Percentiles rank a stretch among this genome's conserved stretches.
Conservation (phyloP, 2,329 filamentous ascomycete species). For the Cytospora piceae region DNA sequence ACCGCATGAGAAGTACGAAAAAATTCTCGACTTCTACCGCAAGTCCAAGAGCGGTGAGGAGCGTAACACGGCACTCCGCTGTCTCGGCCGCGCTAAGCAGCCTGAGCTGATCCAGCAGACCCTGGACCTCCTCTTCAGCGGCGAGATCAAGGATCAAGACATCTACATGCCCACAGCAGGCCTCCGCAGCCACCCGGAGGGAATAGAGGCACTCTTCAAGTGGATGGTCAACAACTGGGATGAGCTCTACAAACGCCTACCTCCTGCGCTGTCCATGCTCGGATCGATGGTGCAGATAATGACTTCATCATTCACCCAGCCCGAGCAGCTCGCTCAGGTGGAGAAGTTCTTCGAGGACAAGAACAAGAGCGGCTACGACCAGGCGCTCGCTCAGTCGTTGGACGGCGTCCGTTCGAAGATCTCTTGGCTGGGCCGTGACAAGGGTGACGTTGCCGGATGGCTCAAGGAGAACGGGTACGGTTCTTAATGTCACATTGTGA, state of each 20-base stretch:
- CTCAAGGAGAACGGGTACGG: slow-evolving; percentile 42
- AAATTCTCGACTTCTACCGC: slow-evolving; percentile 74
- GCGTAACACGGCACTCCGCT: slow-evolving; percentile 87
- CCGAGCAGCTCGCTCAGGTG: slow-evolving; percentile 75
- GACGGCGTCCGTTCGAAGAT: slow-evolving; percentile 86
- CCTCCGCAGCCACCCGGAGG: slow-evolving; percentile 75
- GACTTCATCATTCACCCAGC: slow-evolving; percentile 77
- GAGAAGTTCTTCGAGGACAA: slow-evolving; percentile 80
- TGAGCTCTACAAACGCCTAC: slow-evolving; percentile 77
- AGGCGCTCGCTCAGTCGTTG: slow-evolving; percentile 85
- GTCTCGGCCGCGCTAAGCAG: slow-evolving; percentile 76
- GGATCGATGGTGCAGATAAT: slow-evolving; percentile 82
- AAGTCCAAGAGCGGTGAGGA: slow-evolving; percentile 79
- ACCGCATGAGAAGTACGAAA: slow-evolving; percentile 64
- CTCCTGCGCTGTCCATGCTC: slow-evolving; percentile 84
- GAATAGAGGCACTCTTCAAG: slow-evolving; percentile 77
- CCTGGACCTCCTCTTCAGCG: slow-evolving; percentile 72
- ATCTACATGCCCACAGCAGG: slow-evolving; percentile 86
- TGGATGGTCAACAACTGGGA: slow-evolving; percentile 93
- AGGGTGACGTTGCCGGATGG: slow-evolving; percentile 64
- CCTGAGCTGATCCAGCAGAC: slow-evolving; percentile 82
- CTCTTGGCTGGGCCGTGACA: slow-evolving; percentile 77
- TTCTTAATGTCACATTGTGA: slow-evolving; percentile 5
- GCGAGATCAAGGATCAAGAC: slow-evolving; percentile 91
- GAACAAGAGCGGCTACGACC: slow-evolving; percentile 84